Percentiles rank a stretch among this genome's conserved stretches.
These are phyloP conservation scores for Suillus hirtellus DNA, from an alignment of 768 basidiomycete genomes.

Conservation along the genomic window DNA sequence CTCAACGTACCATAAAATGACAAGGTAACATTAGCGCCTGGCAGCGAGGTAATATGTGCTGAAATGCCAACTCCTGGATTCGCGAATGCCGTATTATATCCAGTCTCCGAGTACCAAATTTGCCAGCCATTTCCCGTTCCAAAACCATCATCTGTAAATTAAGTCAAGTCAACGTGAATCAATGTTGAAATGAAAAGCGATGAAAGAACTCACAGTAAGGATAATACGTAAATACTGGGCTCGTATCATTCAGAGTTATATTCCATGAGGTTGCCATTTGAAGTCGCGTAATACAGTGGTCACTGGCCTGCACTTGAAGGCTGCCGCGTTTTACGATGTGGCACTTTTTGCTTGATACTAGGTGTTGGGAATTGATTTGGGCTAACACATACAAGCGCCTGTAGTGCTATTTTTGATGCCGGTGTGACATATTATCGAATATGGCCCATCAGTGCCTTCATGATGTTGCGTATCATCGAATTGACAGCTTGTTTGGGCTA, in stretches of 20 bases:
- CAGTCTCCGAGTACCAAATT: constrained; percentile 18
- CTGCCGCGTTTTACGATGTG: not conserved
- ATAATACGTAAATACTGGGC: constrained; percentile 9
- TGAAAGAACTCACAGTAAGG: constrained; percentile 12
- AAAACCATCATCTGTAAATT: constrained; percentile 15
- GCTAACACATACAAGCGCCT: not conserved
- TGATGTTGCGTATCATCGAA: not conserved
- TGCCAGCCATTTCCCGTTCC: constrained; percentile 18
- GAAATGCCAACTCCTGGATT: constrained; percentile 8
- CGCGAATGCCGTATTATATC: constrained; percentile 9
- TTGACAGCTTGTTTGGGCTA: not conserved
- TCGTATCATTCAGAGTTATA: constrained; percentile 14
- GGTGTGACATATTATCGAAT: too few species aligned
- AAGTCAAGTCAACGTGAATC: too few species aligned
- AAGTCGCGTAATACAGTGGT: not conserved
- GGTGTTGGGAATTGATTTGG: too few species aligned
- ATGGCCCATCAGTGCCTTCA: constrained; percentile 3
- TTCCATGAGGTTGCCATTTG: constrained; percentile 11
- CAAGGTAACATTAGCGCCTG: constrained; percentile 26
- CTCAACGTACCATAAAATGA: constrained; percentile 27
- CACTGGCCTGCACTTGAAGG: not conserved
- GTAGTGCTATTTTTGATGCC: not conserved
- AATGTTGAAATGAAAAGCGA: not conserved
- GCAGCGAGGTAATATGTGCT: constrained; percentile 18
- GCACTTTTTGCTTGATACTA: not conserved